Percentiles rank a stretch among this genome's conserved stretches.
phyloP scores from a whole-genome alignment of 176 grass and related monocot species.

The Cocos nucifera region DNA sequence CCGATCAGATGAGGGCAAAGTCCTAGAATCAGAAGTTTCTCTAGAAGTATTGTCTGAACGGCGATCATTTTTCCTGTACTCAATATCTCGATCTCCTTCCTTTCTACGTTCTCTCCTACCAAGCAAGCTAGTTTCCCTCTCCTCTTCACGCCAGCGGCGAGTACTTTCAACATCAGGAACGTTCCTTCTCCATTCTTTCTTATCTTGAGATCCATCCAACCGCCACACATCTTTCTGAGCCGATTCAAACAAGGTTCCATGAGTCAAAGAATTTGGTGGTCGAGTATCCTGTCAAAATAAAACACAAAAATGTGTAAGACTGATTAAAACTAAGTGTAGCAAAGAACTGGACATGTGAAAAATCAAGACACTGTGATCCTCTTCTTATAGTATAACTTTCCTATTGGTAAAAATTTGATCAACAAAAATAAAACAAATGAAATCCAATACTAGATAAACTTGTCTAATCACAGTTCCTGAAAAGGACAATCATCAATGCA shows the following conservation, averaged over 20 bases:
- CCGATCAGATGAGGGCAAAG: conserved; percentile 44
- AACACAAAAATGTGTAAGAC: not conserved
- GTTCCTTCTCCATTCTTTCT: conserved; percentile 56
- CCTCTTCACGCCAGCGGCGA: conserved; percentile 90
- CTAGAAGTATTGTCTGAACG: conserved; percentile 63
- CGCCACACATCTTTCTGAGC: conserved; percentile 52
- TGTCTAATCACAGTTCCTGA: no score
- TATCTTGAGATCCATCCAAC: conserved; percentile 54
- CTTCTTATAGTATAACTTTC: no score
- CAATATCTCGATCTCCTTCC: conserved; percentile 69
- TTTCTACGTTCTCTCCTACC: conserved; percentile 71
- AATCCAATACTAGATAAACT: no score
- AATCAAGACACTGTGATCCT: no score
- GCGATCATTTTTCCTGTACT: conserved; percentile 54
- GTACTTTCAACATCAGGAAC: conserved; percentile 51
- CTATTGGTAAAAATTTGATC: no score
- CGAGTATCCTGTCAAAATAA: conserved; percentile 6
- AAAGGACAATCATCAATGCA: no score
- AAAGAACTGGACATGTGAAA: not conserved
- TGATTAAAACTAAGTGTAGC: not conserved
- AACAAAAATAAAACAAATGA: no score
- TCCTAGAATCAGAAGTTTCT: conserved; percentile 37
- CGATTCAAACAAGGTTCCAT: conserved; percentile 42
- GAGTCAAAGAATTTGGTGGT: conserved; percentile 13
- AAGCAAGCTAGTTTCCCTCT: conserved; percentile 85